Conservation (phyloP, 768 basidiomycete species). For the Lactarius indigo region DNA sequence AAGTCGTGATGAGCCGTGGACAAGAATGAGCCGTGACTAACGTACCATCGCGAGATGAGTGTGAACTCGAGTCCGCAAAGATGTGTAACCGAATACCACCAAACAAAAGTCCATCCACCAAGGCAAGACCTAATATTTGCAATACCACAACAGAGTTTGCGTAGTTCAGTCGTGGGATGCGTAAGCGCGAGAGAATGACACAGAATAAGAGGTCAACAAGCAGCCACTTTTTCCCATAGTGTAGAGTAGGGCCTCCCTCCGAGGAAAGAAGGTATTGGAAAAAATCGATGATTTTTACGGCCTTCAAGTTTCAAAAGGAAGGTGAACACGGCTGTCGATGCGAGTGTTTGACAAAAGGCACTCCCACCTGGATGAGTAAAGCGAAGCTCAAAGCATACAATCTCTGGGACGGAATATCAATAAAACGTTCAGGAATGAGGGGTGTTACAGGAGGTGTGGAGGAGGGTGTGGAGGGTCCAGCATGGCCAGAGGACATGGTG, state of each 20-base stretch:
- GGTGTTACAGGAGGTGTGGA: slow-evolving; percentile 34
- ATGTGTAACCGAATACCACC: slow-evolving; percentile 64
- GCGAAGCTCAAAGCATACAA: slow-evolving; percentile 75
- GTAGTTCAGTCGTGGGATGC: slow-evolving; percentile 73
- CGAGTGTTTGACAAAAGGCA: neutral
- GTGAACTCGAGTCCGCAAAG: slow-evolving; percentile 31
- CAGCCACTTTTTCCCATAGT: slow-evolving; percentile 66
- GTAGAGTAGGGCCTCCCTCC: slow-evolving; percentile 36
- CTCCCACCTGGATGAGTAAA: slow-evolving; percentile 67
- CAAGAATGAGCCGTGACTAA: slow-evolving; percentile 20
- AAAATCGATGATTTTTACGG: slow-evolving; percentile 73
- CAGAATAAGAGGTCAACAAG: slow-evolving; percentile 63
- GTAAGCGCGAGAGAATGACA: slow-evolving; percentile 52
- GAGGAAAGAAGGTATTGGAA: slow-evolving; percentile 50
- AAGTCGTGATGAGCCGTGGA: slow-evolving; percentile 1
- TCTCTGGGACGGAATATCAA: slow-evolving; percentile 77
- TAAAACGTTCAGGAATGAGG: slow-evolving; percentile 66
- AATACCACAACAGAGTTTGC: slow-evolving; percentile 57
- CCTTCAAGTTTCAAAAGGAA: slow-evolving; percentile 39
- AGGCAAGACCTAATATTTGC: slow-evolving; percentile 57
- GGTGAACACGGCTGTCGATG: neutral
- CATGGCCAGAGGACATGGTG: slow-evolving; percentile 14
- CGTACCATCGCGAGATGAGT: slow-evolving; percentile 22
- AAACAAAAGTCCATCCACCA: slow-evolving; percentile 67
- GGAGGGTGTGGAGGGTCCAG: slow-evolving; percentile 8